Conservation (phyloP, 2,329 filamentous ascomycete species). For the Talaromyces albobiverticillius region DNA sequence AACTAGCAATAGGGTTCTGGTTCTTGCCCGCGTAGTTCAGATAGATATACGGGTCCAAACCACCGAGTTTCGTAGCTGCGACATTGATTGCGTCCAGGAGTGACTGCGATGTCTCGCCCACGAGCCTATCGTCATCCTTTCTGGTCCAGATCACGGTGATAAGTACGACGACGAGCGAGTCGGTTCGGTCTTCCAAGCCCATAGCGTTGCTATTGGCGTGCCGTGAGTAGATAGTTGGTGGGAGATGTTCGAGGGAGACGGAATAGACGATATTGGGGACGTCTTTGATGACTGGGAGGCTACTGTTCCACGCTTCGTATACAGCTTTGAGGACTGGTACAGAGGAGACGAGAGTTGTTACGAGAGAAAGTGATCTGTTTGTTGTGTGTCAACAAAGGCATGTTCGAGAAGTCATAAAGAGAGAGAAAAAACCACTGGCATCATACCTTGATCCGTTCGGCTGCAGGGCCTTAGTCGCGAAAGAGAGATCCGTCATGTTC, state of each 20-base stretch:
- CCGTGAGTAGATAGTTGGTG: conserved; percentile 1
- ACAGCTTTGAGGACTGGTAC: conserved; percentile 10
- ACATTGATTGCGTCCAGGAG: neutral
- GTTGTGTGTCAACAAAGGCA: too few relatives aligned
- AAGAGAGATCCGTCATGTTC: too few relatives aligned
- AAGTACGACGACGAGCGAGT: neutral
- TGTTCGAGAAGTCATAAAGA: too few relatives aligned
- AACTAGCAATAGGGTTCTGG: neutral
- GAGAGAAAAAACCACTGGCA: too few relatives aligned
- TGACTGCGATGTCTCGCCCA: neutral
- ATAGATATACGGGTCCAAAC: too few relatives aligned
- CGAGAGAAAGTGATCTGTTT: conserved; percentile 7
- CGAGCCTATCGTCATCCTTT: neutral
- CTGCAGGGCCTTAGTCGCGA: too few relatives aligned
- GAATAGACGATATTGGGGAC: conserved; percentile 6
- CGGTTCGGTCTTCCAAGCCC: conserved; percentile 1
- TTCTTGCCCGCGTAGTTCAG: neutral
- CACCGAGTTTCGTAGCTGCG: neutral
- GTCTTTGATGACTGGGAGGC: conserved; percentile 3
- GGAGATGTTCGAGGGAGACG: neutral
- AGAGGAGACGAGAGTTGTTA: conserved; percentile 6
- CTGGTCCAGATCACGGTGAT: neutral
- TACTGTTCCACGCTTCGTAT: conserved; percentile 9
- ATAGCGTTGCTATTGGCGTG: conserved; percentile 6
- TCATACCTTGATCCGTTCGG: too few relatives aligned